These are phyloP conservation scores for Epichloe festucae DNA, from an alignment of 2,329 filamentous ascomycete genomes.

Conservation along the genomic window DNA sequence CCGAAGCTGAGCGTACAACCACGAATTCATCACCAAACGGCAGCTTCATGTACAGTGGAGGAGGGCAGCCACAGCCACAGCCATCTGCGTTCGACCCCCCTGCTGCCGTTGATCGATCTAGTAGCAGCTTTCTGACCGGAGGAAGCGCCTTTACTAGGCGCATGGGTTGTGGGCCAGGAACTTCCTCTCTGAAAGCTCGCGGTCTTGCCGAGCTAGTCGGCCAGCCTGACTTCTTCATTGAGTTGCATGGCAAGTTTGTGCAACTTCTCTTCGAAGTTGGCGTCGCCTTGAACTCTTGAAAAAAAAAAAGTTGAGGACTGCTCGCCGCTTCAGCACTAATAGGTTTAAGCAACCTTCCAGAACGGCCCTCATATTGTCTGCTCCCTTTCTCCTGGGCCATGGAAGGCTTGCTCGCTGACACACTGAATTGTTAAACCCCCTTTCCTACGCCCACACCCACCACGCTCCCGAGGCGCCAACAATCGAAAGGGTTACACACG, in stretches of 20 bases:
- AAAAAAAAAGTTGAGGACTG: not conserved
- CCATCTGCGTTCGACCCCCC: constrained; percentile 17
- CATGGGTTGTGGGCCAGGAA: constrained; percentile 43
- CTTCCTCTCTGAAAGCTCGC: constrained; percentile 42
- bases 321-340: too few relatives aligned
- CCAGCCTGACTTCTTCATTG: constrained; percentile 54
- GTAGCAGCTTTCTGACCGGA: constrained; percentile 44
- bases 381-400: too few relatives aligned
- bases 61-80: constrained; percentile 16
- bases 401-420: too few relatives aligned
- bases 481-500: not conserved
- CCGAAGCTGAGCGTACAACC: constrained; percentile 44
- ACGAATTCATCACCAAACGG: constrained; percentile 30
- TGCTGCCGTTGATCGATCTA: constrained; percentile 24
- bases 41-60: constrained; percentile 25
- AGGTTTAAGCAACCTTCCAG: too few relatives aligned
- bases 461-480: too few relatives aligned
- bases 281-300: constrained; percentile 36
- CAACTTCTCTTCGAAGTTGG: constrained; percentile 47
- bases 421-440: too few relatives aligned
- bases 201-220: constrained; percentile 54
- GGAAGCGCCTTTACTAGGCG: constrained; percentile 44
- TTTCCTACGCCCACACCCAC: too few relatives aligned
- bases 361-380: too few relatives aligned
- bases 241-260: constrained; percentile 52